phyloP scores from a whole-genome alignment of 176 grass and related monocot genomes.

The Musa troglodytarum region DNA sequence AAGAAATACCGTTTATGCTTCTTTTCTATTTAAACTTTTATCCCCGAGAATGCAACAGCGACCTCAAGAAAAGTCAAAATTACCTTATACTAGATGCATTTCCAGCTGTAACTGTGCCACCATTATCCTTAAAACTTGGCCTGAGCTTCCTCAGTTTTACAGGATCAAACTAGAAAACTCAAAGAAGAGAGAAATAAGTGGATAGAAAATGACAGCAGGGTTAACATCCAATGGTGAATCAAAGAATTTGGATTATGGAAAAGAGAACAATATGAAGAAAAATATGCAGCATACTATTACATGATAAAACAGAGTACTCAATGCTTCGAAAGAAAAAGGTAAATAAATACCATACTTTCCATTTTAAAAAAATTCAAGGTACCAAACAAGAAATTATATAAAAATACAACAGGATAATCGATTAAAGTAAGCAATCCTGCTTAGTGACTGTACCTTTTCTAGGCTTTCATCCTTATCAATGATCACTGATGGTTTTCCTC shows the following conservation, averaged over 20 bases:
- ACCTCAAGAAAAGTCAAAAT: conserved; percentile 5
- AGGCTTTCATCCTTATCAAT: conserved; percentile 88
- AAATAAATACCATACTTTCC: neutral
- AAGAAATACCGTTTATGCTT: too few species aligned
- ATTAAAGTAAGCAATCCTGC: neutral
- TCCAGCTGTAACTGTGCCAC: conserved; percentile 79
- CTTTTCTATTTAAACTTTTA: too few species aligned
- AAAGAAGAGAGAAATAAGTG: conserved; percentile 7
- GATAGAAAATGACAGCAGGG: neutral
- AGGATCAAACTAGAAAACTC: conserved; percentile 65
- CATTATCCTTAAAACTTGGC: conserved; percentile 90
- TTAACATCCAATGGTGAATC: neutral
- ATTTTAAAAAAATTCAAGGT: neutral
- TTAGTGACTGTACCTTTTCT: conserved; percentile 39
- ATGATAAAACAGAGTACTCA: neutral
- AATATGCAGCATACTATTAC: neutral
- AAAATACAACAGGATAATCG: neutral
- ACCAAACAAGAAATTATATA: neutral
- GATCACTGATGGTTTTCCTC: conserved; percentile 52
- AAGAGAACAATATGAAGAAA: neutral
- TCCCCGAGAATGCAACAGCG: neutral
- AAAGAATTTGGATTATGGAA: neutral
- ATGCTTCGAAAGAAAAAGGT: neutral
- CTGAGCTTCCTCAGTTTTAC: conserved; percentile 78
- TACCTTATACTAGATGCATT: conserved; percentile 89